Conservation (phyloP, 805 yeast species). For the Teunomyces aglyptinius region DNA sequence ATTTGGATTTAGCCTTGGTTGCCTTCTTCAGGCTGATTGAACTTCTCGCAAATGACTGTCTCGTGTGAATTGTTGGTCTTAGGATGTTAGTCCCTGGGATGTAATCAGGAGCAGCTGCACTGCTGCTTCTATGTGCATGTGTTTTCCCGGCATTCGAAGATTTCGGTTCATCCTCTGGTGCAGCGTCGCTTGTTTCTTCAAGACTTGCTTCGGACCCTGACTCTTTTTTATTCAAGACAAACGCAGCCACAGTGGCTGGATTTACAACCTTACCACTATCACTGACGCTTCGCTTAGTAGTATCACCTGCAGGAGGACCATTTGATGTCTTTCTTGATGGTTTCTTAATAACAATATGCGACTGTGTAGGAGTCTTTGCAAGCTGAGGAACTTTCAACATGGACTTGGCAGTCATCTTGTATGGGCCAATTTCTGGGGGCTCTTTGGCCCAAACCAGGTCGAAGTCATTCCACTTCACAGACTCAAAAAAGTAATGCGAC, state of each 20-base stretch:
- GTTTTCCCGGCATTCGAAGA: slow-evolving; percentile 25
- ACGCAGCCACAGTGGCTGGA: slow-evolving; percentile 42
- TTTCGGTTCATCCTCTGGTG: slow-evolving; percentile 8
- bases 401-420: slow-evolving; percentile 70
- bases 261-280: slow-evolving; percentile 7
- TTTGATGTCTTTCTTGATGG: slow-evolving; percentile 8
- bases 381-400: slow-evolving; percentile 69
- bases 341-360: slow-evolving; percentile 11
- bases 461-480: slow-evolving; percentile 64
- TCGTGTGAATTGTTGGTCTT: slow-evolving; percentile 47
- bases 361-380: slow-evolving; percentile 14
- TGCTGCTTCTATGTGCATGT: background rate
- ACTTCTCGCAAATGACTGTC: slow-evolving; percentile 22
- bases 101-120: slow-evolving; percentile 33
- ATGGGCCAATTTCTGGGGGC: slow-evolving; percentile 70
- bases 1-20: slow-evolving; percentile 18
- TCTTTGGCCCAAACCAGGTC: slow-evolving; percentile 64
- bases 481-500: slow-evolving; percentile 67
- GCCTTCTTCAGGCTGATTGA: slow-evolving; percentile 14
- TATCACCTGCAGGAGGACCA: background rate
- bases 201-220: slow-evolving; percentile 8
- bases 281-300: slow-evolving; percentile 1
- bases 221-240: slow-evolving; percentile 30
- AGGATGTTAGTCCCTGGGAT: slow-evolving; percentile 61
- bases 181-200: slow-evolving; percentile 3